phyloP scores from a whole-genome alignment of 2,329 filamentous ascomycete species.

The Alternaria consortialis region DNA sequence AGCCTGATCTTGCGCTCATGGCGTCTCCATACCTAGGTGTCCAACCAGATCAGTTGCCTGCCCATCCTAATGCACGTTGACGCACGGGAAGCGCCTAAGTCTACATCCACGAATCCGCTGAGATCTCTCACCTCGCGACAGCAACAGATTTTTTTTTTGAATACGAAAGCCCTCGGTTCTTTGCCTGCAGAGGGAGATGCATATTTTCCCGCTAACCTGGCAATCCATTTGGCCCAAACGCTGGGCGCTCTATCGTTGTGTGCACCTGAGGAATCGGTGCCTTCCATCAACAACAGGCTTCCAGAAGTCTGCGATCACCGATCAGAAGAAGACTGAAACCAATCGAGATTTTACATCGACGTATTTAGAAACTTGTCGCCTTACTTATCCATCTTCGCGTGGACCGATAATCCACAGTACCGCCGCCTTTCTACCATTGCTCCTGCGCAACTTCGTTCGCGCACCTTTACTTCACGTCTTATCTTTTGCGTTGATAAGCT shows the following conservation, averaged over 20 bases:
- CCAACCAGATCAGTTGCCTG: background rate
- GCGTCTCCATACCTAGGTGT: background rate
- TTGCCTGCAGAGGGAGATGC: background rate
- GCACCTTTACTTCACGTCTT: background rate
- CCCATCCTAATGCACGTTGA: background rate
- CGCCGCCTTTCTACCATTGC: background rate
- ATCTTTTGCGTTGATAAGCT: background rate
- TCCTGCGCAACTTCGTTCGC: background rate
- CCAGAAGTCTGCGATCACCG: background rate
- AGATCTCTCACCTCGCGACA: background rate
- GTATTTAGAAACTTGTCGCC: too few species aligned
- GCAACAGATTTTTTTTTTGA: too few species aligned
- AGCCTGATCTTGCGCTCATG: background rate
- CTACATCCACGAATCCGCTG: background rate
- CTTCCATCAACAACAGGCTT: background rate
- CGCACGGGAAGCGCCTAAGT: background rate
- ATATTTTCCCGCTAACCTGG: background rate
- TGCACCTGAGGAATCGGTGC: background rate
- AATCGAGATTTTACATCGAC: background rate
- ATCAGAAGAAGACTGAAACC: background rate
- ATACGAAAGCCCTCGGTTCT: background rate
- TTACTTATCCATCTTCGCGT: background rate
- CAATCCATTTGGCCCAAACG: background rate
- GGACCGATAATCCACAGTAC: background rate
- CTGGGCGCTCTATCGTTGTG: background rate